Evolutionary conservation across 805 yeast species (phyloP).

Genomic region (Ogataea populi-albae): DNA sequence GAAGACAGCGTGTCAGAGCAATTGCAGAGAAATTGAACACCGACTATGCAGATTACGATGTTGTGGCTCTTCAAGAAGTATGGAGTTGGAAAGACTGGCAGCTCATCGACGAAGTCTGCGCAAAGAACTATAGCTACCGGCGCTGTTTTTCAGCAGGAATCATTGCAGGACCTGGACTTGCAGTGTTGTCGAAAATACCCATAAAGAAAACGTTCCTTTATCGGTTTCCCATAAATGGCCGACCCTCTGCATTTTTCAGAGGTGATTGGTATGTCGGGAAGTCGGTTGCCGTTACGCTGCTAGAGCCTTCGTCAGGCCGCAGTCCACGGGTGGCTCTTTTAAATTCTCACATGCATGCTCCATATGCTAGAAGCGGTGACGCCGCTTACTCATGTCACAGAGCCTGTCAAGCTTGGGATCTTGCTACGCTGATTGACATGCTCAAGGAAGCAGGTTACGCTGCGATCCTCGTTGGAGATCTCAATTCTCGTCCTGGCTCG

Average conservation of each 20-base stretch:
- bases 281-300: conserved; percentile 69
- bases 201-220: conserved; percentile 75
- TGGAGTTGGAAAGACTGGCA: conserved; percentile 90
- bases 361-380: conserved; percentile 79
- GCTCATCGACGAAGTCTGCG: conserved; percentile 48
- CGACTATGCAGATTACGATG: conserved; percentile 55
- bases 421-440: conserved; percentile 61
- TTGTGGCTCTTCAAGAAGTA: conserved; percentile 90
- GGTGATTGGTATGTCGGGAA: conserved; percentile 99
- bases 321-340: conserved; percentile 67
- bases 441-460: conserved; percentile 75
- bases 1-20: conserved; percentile 64
- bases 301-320: conserved; percentile 48
- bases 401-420: conserved; percentile 95
- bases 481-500: conserved; percentile 85
- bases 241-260: conserved; percentile 88
- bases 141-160: conserved; percentile 81
- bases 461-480: conserved; percentile 87
- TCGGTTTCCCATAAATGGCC: conserved; percentile 87
- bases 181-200: conserved; percentile 78
- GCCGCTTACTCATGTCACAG: conserved; percentile 89
- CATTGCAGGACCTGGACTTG: conserved; percentile 89
- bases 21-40: conserved; percentile 59
- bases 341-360: conserved; percentile 97
- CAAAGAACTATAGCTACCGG: conserved; percentile 52